These are phyloP conservation scores for Cyclostephanos tholiformis DNA, from an alignment of 108 stramenopile genomes.

Conservation along the genomic window DNA sequence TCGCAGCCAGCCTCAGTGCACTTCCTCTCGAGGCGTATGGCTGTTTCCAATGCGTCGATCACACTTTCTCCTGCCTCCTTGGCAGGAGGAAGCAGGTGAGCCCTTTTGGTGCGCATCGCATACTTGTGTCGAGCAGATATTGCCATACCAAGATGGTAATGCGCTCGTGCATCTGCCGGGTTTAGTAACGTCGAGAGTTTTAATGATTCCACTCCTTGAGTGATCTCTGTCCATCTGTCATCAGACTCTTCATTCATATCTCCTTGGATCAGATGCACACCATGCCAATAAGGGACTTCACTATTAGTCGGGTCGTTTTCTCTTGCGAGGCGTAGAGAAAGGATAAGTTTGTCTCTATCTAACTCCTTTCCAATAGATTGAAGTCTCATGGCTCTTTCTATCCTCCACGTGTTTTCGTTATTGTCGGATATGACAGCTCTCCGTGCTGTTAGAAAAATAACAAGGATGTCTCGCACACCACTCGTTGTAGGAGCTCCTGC, in stretches of 20 bases:
- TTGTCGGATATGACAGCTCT: conserved; percentile 8
- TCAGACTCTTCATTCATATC: conserved; percentile 35
- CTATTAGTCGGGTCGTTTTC: conserved; percentile 42
- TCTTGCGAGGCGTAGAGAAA: conserved; percentile 30
- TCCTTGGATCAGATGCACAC: conserved; percentile 45
- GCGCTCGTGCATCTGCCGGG: conserved; percentile 46
- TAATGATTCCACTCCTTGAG: conserved; percentile 33
- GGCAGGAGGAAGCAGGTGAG: conserved; percentile 48
- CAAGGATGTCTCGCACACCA: conserved; percentile 73
- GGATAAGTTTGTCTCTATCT: conserved; percentile 23
- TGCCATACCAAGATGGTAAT: conserved; percentile 44
- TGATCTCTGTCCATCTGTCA: conserved; percentile 44
- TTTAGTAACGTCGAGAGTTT: conserved; percentile 31
- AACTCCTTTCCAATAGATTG: conserved; percentile 41
- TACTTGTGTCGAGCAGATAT: conserved; percentile 47
- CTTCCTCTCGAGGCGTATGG: conserved; percentile 29
- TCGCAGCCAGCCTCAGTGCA: conserved; percentile 37
- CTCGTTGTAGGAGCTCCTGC: conserved; percentile 62
- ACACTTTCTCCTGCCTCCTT: conserved; percentile 30
- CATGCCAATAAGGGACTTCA: conserved; percentile 49
- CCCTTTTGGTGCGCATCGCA: conserved; percentile 43
- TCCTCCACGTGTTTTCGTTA: conserved; percentile 31
- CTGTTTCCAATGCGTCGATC: conserved; percentile 38
- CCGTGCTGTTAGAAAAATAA: conserved; percentile 69
- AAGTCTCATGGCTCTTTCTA: conserved; percentile 46